Percentiles rank a stretch among this genome's conserved stretches.
Conservation (phyloP, 768 basidiomycete species). For the Trametes gibbosa region DNA sequence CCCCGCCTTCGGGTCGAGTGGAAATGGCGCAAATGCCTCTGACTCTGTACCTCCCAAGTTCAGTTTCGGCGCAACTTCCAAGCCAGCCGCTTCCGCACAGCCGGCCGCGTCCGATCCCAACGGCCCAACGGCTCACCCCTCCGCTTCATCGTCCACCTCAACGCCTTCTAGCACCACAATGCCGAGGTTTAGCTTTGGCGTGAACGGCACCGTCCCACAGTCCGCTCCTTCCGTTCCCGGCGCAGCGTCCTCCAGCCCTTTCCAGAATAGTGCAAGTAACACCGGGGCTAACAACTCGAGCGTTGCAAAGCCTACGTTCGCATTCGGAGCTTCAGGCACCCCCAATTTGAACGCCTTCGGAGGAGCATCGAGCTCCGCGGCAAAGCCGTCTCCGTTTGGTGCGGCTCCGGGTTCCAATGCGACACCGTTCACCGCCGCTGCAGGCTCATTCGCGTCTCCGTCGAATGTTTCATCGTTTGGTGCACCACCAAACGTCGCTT, state of each 20-base stretch:
- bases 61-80: slow-evolving; percentile 11
- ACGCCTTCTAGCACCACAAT: neutral
- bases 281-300: neutral
- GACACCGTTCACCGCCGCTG: slow-evolving; percentile 2
- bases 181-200: slow-evolving; percentile 18
- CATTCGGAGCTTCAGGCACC: neutral
- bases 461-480: slow-evolving; percentile 1
- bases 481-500: neutral
- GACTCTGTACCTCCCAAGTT: slow-evolving; percentile 9
- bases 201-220: neutral
- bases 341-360: slow-evolving; percentile 1
- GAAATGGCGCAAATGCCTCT: neutral
- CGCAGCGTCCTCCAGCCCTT: neutral
- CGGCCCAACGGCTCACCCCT: neutral
- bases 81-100: neutral
- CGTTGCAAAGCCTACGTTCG: slow-evolving; percentile 1
- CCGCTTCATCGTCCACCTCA: neutral
- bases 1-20: neutral
- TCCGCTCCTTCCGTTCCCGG: neutral
- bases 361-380: neutral
- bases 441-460: slow-evolving; percentile 2
- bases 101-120: neutral
- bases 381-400: slow-evolving; percentile 4
- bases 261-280: neutral
- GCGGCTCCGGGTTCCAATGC: neutral